Evolutionary conservation across 1,284 basidiomycete species (phyloP).

Genomic region (Pseudozyma pruni): DNA sequence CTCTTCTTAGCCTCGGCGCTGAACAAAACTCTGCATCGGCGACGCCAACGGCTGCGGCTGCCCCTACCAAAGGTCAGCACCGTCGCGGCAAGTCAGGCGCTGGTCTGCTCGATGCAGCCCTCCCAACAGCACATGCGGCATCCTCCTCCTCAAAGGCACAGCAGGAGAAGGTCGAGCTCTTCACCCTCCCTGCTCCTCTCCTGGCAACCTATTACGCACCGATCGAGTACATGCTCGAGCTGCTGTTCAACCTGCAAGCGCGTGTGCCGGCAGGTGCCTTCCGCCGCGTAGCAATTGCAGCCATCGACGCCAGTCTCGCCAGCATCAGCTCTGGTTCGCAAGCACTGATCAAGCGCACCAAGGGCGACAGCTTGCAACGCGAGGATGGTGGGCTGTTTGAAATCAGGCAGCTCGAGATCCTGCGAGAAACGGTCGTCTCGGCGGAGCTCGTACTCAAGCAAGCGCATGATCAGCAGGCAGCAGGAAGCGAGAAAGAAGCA

Average conservation of each 20-base stretch:
- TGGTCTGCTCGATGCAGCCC: slow-evolving; percentile 43
- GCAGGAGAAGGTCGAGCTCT: slow-evolving; percentile 41
- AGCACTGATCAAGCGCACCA: slow-evolving; percentile 19
- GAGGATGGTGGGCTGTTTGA: slow-evolving; percentile 42
- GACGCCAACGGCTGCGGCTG: neutral
- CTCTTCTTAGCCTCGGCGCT: neutral
- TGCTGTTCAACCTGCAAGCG: slow-evolving; percentile 42
- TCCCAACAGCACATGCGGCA: slow-evolving; percentile 25
- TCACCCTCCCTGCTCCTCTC: slow-evolving; percentile 14
- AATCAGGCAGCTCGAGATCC: slow-evolving; percentile 35
- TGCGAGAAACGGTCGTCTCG: slow-evolving; percentile 43
- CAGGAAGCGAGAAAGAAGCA: neutral
- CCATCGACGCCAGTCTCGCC: slow-evolving; percentile 24
- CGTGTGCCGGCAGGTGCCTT: slow-evolving; percentile 21
- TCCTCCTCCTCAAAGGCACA: slow-evolving; percentile 19
- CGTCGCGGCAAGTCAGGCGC: slow-evolving; percentile 44
- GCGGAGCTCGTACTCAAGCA: slow-evolving; percentile 35
- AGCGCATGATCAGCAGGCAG: slow-evolving; percentile 12
- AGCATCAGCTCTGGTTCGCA: slow-evolving; percentile 20
- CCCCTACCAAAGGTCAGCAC: slow-evolving; percentile 4
- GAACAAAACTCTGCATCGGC: neutral
- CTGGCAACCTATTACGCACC: slow-evolving; percentile 39
- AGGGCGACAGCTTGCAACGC: slow-evolving; percentile 12
- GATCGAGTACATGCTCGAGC: slow-evolving; percentile 23
- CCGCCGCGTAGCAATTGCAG: slow-evolving; percentile 16